Evolutionary conservation across 768 basidiomycete genomes (phyloP), one percentile per base, ranked within the genome.

Genomic region (Pulveroboletus sp.): DNA sequence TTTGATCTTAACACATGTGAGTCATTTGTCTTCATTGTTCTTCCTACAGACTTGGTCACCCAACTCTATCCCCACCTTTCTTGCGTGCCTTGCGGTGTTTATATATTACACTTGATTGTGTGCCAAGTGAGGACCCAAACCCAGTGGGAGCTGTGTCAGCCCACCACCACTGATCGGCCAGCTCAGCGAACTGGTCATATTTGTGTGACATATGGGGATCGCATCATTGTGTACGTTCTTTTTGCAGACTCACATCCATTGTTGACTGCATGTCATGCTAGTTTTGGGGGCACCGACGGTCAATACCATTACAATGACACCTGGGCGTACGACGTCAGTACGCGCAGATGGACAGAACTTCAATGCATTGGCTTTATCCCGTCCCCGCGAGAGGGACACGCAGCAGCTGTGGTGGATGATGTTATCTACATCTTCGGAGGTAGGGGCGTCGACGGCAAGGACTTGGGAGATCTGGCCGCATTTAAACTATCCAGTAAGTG

Each of bases 231-330:
- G 86, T 92, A 70, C 46, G 86, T 75, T 30, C 47, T 61, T 45
- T 46, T 50, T 52, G n/a, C 46, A 52, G 39, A 52, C 60, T 51
- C 51, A 31, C 8, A 12, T 33, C 50, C 52, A 53, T 61, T 8
- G 52, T 56, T 59, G n/a, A 51, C 40, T 38, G 43, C n/a, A 24
- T 47, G n/a, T 43, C 54, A 30, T 47, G 9, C 35, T 47, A 94
- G 90, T 43, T 98, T 99, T 59, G 96, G 96, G 30, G 96, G 96
- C 41, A 99, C 96, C 11, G 96, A 99, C 64, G 94, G 94, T n/a
- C 83, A 86, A 64, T 98, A 88, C 69, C 96, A 98, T 65, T 99
- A 99, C 72, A 99, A 98, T 68, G 96, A 99, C 65, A 97, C 93
- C 7, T 99, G 96, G 96, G 77, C 84, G 2, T 98, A 89, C 69